These are phyloP conservation scores for Phialophora macrospora DNA, from an alignment of 2,329 filamentous ascomycete genomes.

Conservation along the genomic window DNA sequence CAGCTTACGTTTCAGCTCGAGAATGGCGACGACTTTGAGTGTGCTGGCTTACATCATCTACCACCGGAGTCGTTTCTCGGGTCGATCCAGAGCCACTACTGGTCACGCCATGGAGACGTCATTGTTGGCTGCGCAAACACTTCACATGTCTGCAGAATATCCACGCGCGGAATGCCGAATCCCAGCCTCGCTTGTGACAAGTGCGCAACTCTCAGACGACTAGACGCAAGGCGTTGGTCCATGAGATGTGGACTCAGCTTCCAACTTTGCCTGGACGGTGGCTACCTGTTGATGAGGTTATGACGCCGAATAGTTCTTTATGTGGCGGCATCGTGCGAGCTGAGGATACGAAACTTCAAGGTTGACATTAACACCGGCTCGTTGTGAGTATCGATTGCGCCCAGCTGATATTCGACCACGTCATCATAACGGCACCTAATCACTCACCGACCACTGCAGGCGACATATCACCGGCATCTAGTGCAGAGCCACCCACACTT, in stretches of 20 bases:
- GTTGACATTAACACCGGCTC: too few species aligned
- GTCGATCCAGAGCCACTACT: background rate
- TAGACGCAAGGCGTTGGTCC: background rate
- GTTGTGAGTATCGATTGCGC: too few species aligned
- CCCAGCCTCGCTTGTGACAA: background rate
- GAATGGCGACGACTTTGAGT: background rate
- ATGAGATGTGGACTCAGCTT: background rate
- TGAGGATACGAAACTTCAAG: too few species aligned
- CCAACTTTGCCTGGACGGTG: too few species aligned
- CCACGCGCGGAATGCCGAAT: background rate
- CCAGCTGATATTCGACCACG: background rate
- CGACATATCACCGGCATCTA: background rate
- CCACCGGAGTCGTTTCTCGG: background rate
- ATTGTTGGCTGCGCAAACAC: background rate
- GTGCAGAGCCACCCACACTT: background rate
- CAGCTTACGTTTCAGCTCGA: constrained; percentile 13
- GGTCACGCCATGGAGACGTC: background rate
- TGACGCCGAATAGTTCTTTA: background rate
- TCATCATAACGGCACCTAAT: background rate
- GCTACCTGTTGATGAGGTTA: background rate
- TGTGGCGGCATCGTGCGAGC: background rate
- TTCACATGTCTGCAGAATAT: background rate
- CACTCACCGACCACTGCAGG: too few species aligned
- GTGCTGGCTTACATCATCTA: constrained; percentile 20
- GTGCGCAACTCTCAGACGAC: background rate